Percentiles rank a stretch among this genome's conserved stretches.
phyloP scores from a whole-genome alignment of 805 yeast genomes.

The Candida argentea region DNA sequence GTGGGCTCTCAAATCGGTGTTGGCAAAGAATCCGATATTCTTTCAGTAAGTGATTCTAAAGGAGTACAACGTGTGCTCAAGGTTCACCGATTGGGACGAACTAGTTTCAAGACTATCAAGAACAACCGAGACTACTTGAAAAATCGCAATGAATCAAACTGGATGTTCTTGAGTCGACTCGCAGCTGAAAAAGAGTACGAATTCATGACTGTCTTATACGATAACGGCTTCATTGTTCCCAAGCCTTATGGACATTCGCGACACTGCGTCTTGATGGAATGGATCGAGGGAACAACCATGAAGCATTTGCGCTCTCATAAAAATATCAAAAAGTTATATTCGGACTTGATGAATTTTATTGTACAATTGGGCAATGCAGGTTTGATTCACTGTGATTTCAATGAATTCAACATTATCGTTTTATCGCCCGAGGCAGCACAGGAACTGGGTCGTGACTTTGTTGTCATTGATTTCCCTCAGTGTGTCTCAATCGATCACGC shows the following conservation, averaged over 20 bases:
- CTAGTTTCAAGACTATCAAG: constrained; percentile 86
- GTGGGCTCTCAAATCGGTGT: constrained; percentile 88
- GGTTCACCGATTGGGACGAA: constrained; percentile 88
- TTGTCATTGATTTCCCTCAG: constrained; percentile 97
- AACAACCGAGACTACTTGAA: constrained; percentile 86
- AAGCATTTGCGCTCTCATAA: constrained; percentile 65
- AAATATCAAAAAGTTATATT: constrained; percentile 63
- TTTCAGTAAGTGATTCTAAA: constrained; percentile 59
- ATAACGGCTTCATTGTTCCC: constrained; percentile 80
- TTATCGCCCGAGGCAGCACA: constrained; percentile 46
- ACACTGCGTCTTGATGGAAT: constrained; percentile 89
- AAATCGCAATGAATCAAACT: constrained; percentile 62
- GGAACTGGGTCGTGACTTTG: constrained; percentile 54
- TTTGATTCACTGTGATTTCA: constrained; percentile 92
- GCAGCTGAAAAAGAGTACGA: constrained; percentile 92
- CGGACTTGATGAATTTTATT: constrained; percentile 78
- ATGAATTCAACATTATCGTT: constrained; percentile 91
- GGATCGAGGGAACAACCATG: constrained; percentile 86
- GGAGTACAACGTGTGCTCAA: constrained; percentile 68
- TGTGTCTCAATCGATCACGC: constrained; percentile 87
- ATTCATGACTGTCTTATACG: constrained; percentile 68
- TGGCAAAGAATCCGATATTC: constrained; percentile 96
- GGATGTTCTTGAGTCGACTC: constrained; percentile 86
- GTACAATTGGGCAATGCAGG: constrained; percentile 82
- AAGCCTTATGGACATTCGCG: constrained; percentile 81